phyloP scores from a whole-genome alignment of 495 filamentous ascomycete genomes.

The Glonium stellatum region DNA sequence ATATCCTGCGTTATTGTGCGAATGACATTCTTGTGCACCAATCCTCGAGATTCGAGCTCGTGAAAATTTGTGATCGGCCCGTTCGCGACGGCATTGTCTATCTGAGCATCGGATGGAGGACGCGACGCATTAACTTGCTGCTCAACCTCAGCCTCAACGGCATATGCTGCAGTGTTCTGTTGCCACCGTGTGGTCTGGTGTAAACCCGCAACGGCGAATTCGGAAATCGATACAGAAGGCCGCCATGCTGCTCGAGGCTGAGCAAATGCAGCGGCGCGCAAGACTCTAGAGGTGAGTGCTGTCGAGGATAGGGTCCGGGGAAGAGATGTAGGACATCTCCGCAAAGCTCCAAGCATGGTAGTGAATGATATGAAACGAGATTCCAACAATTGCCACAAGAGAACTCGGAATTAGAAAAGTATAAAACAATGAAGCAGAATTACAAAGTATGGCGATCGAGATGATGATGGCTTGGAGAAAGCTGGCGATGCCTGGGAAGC shows the following conservation, averaged over 20 bases:
- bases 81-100: neutral
- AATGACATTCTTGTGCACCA: constrained; percentile 61
- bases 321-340: constrained; percentile 35
- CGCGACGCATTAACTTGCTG: neutral
- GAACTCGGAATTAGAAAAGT: neutral
- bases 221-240: constrained; percentile 3
- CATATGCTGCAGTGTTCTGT: constrained; percentile 15
- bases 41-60: constrained; percentile 54
- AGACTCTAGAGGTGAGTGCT: constrained; percentile 7
- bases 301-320: constrained; percentile 23
- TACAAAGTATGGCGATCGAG: neutral
- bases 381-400: neutral
- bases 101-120: neutral
- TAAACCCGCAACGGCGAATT: constrained; percentile 18
- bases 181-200: constrained; percentile 22
- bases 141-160: neutral
- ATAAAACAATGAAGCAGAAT: neutral
- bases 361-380: neutral
- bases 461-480: neutral
- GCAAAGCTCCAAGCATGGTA: constrained; percentile 3
- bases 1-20: constrained; percentile 64
- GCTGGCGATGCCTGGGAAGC: neutral
- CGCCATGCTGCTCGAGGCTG: constrained; percentile 7
- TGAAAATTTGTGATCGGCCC: constrained; percentile 56
- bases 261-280: constrained; percentile 5